Conservation (phyloP, 495 filamentous ascomycete species). For the Bombardia bombarda region DNA sequence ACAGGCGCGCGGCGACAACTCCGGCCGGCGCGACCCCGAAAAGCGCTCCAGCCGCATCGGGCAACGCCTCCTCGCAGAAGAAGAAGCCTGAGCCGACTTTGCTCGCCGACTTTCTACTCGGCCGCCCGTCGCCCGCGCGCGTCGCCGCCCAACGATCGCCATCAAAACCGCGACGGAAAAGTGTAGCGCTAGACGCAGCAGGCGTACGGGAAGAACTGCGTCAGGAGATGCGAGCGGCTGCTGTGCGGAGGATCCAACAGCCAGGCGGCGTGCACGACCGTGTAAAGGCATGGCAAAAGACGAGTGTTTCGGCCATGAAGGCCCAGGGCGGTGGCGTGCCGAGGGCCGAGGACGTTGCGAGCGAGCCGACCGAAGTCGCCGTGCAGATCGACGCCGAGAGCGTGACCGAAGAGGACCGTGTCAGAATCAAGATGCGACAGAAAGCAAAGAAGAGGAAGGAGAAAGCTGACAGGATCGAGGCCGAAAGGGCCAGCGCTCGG, state of each 20-base stretch:
- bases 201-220: conserved; percentile 31
- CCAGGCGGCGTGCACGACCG: conserved; percentile 53
- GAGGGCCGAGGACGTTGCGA: conserved; percentile 29
- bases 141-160: conserved; percentile 30
- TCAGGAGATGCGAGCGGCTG: conserved; percentile 42
- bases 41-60: conserved; percentile 29
- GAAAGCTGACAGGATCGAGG: conserved; percentile 15
- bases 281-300: conserved; percentile 72
- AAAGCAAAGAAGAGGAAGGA: conserved; percentile 26
- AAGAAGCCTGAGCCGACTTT: conserved; percentile 39
- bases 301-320: conserved; percentile 47
- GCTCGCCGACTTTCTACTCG: conserved; percentile 46
- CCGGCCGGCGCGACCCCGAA: conserved; percentile 26
- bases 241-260: conserved; percentile 37
- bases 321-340: conserved; percentile 22
- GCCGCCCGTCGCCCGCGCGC: conserved; percentile 40
- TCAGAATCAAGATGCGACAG: conserved; percentile 38
- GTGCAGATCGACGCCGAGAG: conserved; percentile 36
- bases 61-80: conserved; percentile 16
- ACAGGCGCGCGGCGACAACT: conserved; percentile 14
- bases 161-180: conserved; percentile 33
- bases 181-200: conserved; percentile 28
- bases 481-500: conserved; percentile 7
- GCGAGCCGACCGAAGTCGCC: conserved; percentile 37
- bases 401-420: conserved; percentile 42